A percentile compares a stretch with the other conserved stretches of the same genome.
phyloP scores from a whole-genome alignment of 768 basidiomycete genomes.

The Pulveroboletus sp. region DNA sequence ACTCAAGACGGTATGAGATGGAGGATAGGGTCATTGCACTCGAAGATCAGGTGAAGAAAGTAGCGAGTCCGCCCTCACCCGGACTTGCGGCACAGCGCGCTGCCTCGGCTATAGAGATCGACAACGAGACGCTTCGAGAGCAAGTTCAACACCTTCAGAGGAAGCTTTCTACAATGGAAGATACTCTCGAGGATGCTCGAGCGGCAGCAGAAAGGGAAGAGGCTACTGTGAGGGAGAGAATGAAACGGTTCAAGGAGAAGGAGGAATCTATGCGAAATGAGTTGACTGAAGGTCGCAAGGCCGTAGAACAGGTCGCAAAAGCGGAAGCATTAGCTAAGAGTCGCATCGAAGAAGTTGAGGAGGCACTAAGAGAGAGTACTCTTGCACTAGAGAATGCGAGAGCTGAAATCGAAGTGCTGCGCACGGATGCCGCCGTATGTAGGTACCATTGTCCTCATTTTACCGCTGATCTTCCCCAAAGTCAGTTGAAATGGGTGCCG shows the following conservation, averaged over 20 bases:
- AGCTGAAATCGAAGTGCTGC: slow-evolving; percentile 78
- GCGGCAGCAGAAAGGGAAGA: slow-evolving; percentile 74
- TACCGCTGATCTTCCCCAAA: slow-evolving; percentile 14
- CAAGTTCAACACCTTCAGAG: slow-evolving; percentile 86
- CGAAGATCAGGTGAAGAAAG: slow-evolving; percentile 45
- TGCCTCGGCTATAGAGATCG: slow-evolving; percentile 80
- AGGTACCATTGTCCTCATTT: neutral
- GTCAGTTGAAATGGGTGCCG: slow-evolving; percentile 47
- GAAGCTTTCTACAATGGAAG: slow-evolving; percentile 73
- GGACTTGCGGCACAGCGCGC: slow-evolving; percentile 36
- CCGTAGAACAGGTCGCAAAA: slow-evolving; percentile 58
- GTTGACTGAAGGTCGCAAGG: slow-evolving; percentile 56
- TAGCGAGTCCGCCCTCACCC: slow-evolving; percentile 31
- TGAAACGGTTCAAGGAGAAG: slow-evolving; percentile 67
- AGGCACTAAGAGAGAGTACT: slow-evolving; percentile 82
- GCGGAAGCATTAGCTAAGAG: slow-evolving; percentile 57
- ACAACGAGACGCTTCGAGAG: slow-evolving; percentile 88
- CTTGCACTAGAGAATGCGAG: slow-evolving; percentile 84
- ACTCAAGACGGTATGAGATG: slow-evolving; percentile 71
- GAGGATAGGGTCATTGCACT: slow-evolving; percentile 59
- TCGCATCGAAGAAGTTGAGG: slow-evolving; percentile 82
- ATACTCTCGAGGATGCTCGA: slow-evolving; percentile 74
- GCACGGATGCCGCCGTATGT: slow-evolving; percentile 73
- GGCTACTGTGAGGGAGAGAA: slow-evolving; percentile 50
- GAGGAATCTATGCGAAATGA: slow-evolving; percentile 71